These are phyloP conservation scores for Colletotrichum coccodes DNA, from an alignment of 2,329 filamentous ascomycete species.

Conservation along the genomic window DNA sequence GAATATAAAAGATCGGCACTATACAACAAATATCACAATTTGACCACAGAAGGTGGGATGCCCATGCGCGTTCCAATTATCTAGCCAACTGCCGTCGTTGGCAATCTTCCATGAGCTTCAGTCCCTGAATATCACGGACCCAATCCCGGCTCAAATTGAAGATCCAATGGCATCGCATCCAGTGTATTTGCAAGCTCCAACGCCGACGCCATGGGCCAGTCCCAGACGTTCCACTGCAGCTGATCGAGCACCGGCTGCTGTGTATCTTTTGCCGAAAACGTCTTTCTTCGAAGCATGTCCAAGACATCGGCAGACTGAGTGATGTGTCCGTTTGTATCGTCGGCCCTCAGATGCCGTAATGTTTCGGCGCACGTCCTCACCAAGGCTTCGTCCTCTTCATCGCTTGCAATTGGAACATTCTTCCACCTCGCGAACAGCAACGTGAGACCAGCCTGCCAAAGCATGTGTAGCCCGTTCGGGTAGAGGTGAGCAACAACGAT, in stretches of 20 bases:
- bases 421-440: slow-evolving; percentile 39
- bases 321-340: slow-evolving; percentile 31
- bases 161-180: slow-evolving; percentile 37
- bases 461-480: slow-evolving; percentile 39
- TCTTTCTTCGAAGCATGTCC: slow-evolving; percentile 34
- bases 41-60: neutral
- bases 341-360: slow-evolving; percentile 23
- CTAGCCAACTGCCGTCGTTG: neutral
- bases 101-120: neutral
- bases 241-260: slow-evolving; percentile 29
- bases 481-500: slow-evolving; percentile 33
- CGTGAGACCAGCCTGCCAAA: slow-evolving; percentile 39
- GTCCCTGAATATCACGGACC: neutral
- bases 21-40: neutral
- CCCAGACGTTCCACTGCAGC: slow-evolving; percentile 40
- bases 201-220: slow-evolving; percentile 40
- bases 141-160: slow-evolving; percentile 17
- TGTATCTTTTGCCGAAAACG: slow-evolving; percentile 30
- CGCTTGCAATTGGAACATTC: slow-evolving; percentile 18
- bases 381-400: slow-evolving; percentile 30
- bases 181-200: slow-evolving; percentile 38
- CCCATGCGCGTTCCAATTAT: neutral
- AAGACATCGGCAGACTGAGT: slow-evolving; percentile 36
- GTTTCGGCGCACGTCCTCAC: slow-evolving; percentile 32
- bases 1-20: too few relatives aligned